Base-by-base conservation (phyloP, 1,284 basidiomycete genomes). In the Agroathelia rolfsii region DNA sequence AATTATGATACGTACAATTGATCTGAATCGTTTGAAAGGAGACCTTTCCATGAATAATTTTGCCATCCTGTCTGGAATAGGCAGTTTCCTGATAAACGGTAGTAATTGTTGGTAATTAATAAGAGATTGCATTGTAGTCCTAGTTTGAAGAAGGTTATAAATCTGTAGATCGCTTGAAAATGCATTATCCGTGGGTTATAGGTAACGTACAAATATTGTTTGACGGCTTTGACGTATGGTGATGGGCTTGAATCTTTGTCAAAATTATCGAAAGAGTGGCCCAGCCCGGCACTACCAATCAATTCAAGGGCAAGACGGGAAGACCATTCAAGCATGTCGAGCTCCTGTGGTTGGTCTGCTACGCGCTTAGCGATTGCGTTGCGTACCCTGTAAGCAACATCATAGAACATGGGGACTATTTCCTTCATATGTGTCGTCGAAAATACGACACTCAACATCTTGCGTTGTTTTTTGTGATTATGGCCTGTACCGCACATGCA, bases 361-460 rank as follows among this genome's bases (percentile, higher is more conserved):
- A 45, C 34, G 27, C 31, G 30, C n/a, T 23, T 24, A 14, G 17
- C 28, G 8, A 50, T 28, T 4, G 42, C 51, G 5, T 61, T 53
- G 22, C n/a, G n/a, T n/a, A n/a, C 55, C 40, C 50, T 48, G 22
- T 50, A 39, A 1, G 57, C 45, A 17, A 67, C 55, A 1, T 51
- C 49, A 23, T 55, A 50, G 17, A 68, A 56, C 5, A 52, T 47
- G 1, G 59, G 60, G 23, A 63, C 51, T 45, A 69, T 55, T 11
- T 51, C 46, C 2, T 64, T 59, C 46, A 70, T 55, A 30, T 68
- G 61, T 5, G 53, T 50, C 5, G 53, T 53, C 3, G 64, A 64
- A 41, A 72, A 72, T 1, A 61, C 61, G 1, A 65, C 66, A 34
- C 62, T 66, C 16, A 72, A 46, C 43, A 70, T 55, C 40, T 64